These are phyloP conservation scores for Talaromyces sp. DNA, from an alignment of 2,329 filamentous ascomycete species.

Conservation along the genomic window DNA sequence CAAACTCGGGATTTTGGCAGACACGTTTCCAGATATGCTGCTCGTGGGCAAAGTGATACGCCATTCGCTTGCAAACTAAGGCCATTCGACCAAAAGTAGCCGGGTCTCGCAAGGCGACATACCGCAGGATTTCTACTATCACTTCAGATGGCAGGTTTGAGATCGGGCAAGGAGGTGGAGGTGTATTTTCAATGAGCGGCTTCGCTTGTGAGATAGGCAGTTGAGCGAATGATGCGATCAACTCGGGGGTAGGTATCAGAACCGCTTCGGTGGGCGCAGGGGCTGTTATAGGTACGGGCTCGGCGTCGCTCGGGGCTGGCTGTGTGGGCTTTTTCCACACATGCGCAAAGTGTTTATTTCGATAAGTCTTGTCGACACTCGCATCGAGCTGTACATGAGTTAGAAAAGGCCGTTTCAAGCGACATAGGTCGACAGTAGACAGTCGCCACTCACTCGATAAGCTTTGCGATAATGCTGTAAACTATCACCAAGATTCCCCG, in stretches of 20 bases:
- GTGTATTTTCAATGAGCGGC: constrained; percentile 71
- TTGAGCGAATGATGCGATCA: constrained; percentile 74
- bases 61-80: constrained; percentile 82
- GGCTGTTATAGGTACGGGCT: constrained; percentile 56
- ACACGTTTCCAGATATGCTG: constrained; percentile 83
- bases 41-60: constrained; percentile 81
- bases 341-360: constrained; percentile 84
- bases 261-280: constrained; percentile 59
- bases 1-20: constrained; percentile 70
- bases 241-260: constrained; percentile 61
- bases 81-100: constrained; percentile 74
- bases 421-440: neutral
- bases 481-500: constrained; percentile 87
- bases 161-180: constrained; percentile 78
- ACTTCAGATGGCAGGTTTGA: constrained; percentile 80
- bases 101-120: constrained; percentile 75
- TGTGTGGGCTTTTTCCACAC: constrained; percentile 54
- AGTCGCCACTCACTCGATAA: constrained; percentile 64
- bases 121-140: constrained; percentile 73
- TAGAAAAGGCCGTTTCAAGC: neutral
- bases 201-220: constrained; percentile 69
- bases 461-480: constrained; percentile 85
- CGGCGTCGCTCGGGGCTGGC: constrained; percentile 51
- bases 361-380: constrained; percentile 81
- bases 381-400: constrained; percentile 68